Conservation (phyloP, 257 asterid species). For the Thymus quinquecostatus region DNA sequence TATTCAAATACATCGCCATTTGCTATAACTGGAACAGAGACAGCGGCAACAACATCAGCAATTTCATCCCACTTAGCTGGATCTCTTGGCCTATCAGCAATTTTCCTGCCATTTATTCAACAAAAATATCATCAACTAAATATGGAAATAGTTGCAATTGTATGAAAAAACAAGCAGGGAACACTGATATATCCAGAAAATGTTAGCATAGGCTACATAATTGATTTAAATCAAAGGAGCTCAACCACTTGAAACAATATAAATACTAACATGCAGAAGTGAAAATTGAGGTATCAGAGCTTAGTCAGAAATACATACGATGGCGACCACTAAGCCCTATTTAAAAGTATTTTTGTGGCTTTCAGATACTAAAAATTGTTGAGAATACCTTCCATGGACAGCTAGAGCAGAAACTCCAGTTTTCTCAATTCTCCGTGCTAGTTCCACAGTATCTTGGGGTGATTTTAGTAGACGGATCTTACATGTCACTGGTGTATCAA, state of each 20-base stretch:
- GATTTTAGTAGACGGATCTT: conserved; percentile 81
- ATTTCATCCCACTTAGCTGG: conserved; percentile 94
- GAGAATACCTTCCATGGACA: conserved; percentile 89
- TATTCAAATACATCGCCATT: conserved; percentile 93
- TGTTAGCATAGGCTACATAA: not conserved
- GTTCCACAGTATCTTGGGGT: conserved; percentile 80
- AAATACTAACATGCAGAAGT: not conserved
- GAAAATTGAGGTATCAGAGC: not conserved
- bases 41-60: conserved; percentile 85
- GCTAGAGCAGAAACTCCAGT: conserved; percentile 93
- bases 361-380: conserved; percentile 12
- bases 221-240: not conserved
- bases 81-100: conserved; percentile 96
- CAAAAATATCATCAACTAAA: conserved; percentile 21
- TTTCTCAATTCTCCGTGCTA: conserved; percentile 88
- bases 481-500: conserved; percentile 81
- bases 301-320: not conserved
- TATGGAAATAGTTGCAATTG: conserved; percentile 6
- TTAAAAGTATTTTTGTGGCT: conserved; percentile 9
- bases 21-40: conserved; percentile 91
- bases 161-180: conserved; percentile 21
- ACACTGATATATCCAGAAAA: conserved; percentile 11
- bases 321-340: not conserved
- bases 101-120: conserved; percentile 55
- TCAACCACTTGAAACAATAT: not conserved